These are phyloP conservation scores for Sistotremastrum suecicum DNA, from an alignment of 768 basidiomycete genomes.

Conservation along the genomic window DNA sequence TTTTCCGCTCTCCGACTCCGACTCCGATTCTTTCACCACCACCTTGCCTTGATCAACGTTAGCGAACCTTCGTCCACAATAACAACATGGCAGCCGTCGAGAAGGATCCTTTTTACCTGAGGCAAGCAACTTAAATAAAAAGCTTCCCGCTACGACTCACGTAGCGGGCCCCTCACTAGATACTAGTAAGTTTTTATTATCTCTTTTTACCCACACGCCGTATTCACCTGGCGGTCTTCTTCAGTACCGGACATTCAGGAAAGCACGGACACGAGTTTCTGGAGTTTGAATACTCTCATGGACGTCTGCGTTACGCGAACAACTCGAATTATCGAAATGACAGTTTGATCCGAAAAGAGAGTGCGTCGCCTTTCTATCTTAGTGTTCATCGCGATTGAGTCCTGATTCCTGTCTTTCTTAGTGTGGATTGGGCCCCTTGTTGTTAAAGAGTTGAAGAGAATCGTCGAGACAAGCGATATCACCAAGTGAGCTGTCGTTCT, in stretches of 20 bases:
- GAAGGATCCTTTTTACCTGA: conserved; percentile 70
- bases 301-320: conserved; percentile 93
- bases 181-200: conserved; percentile 31
- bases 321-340: conserved; percentile 99
- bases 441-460: conserved; percentile 87
- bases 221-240: conserved; percentile 2
- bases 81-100: conserved; percentile 33
- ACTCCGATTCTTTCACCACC: too few species aligned
- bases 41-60: too few species aligned
- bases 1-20: too few species aligned
- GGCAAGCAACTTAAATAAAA: conserved; percentile 27
- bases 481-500: conserved; percentile 50
- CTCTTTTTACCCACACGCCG: conserved; percentile 4
- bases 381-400: neutral
- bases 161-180: conserved; percentile 17
- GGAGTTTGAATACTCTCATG: conserved; percentile 96
- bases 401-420: conserved; percentile 17
- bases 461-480: conserved; percentile 87
- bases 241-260: conserved; percentile 93
- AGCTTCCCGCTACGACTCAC: conserved; percentile 13
- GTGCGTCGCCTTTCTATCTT: conserved; percentile 32
- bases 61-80: neutral
- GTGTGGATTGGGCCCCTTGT: conserved; percentile 93
- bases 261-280: conserved; percentile 97
- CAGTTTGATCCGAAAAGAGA: conserved; percentile 96